Evolutionary conservation across 495 filamentous ascomycete species (phyloP), one percentile per base, ranked within the genome.

Genomic region (Lichina pygmaea): DNA sequence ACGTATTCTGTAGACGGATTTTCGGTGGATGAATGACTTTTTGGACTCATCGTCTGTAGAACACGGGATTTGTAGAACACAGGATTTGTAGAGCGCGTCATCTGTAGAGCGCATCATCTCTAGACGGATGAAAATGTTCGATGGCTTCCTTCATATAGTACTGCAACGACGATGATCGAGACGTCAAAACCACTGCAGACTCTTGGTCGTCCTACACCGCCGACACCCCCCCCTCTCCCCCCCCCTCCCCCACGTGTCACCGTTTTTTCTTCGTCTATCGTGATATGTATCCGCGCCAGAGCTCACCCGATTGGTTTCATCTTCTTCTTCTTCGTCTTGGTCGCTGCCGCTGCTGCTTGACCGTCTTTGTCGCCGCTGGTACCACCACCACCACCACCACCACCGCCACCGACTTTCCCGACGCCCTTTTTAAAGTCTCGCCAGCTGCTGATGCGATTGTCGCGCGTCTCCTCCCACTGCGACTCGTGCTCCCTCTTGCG

Each of bases 401-500:
- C 24, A 24, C 24, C 24, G 4, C 24, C 24, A 58, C 16, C 54
- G 24, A 24, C 24, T 24, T 24, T 24, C 24, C 24, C 58, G 32
- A 44, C 46, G 53, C 69, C 68, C 61, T 86, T 84, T 62, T 86
- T 84, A 52, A 86, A 99, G 47, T 85, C 76, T 33, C 91, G 73
- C 89, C 89, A 99, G 57, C 78, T 93, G 31, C 74, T 78, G 62
- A 97, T 95, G 47, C 89, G 71, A 58, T 82, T 69, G 46, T 97
- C 89, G 41, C 91, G 70, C 36, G 76, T 91, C 56, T 78, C 70
- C 65, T 97, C 89, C 91, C 91, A 99, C 37, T 79, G 78, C 59
- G 80, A 69, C 54, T 94, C 84, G 58, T 84, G 75, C 56, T 95
- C 84, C 44, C 91, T 67, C 70, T 93, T 94, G 49, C 85, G 66